These are phyloP conservation scores for Suillus sp. DNA, from an alignment of 768 basidiomycete genomes.

Conservation along the genomic window DNA sequence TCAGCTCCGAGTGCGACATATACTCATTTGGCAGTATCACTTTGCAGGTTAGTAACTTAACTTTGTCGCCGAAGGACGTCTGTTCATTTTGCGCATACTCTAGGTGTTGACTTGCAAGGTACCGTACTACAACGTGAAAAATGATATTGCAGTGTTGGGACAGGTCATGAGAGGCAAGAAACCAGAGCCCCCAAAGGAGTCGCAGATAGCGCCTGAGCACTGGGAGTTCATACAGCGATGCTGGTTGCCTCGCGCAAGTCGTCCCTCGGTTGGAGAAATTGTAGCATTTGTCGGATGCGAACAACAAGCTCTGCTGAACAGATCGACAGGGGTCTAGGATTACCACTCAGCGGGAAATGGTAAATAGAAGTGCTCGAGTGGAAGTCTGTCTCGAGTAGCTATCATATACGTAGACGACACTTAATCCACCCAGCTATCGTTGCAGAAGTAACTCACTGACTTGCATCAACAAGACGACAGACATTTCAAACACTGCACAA, in stretches of 20 bases:
- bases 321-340: not conserved
- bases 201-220: not conserved
- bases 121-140: slow-evolving; percentile 12
- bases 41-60: slow-evolving; percentile 14
- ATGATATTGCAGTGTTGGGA: slow-evolving; percentile 11
- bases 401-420: not conserved
- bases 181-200: not conserved
- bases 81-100: not conserved
- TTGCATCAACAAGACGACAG: not conserved
- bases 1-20: slow-evolving; percentile 38
- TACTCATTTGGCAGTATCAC: slow-evolving; percentile 46
- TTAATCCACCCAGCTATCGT: too few relatives aligned
- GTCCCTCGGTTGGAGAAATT: not conserved
- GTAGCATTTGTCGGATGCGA: not conserved
- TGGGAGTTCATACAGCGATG: not conserved
- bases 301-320: not conserved
- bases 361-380: not conserved
- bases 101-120: slow-evolving; percentile 13
- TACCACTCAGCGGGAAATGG: not conserved
- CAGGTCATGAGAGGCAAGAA: slow-evolving; percentile 7
- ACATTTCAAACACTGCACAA: not conserved
- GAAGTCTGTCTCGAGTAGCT: too few relatives aligned
- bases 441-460: not conserved
- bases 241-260: not conserved
- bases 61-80: not conserved